Evolutionary conservation across 2,329 filamentous ascomycete species (phyloP).

Genomic region (Diaporthe sp.): DNA sequence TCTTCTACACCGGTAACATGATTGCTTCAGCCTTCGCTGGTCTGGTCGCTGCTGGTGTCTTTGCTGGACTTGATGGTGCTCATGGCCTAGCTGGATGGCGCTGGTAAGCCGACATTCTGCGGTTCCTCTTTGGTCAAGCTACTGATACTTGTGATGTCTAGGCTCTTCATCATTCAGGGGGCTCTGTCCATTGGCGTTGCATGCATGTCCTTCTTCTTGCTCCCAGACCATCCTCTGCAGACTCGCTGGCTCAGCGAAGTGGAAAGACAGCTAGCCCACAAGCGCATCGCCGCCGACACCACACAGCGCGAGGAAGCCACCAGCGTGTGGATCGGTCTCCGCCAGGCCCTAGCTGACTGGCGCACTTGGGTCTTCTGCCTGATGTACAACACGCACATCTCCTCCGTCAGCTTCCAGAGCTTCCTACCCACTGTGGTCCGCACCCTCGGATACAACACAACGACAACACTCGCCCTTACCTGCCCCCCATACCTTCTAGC

Average conservation of each 20-base stretch:
- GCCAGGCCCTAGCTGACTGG: constrained; percentile 8
- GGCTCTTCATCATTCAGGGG: constrained; percentile 48
- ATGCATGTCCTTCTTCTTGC: constrained; percentile 50
- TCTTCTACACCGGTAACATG: constrained; percentile 72
- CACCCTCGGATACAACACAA: constrained; percentile 58
- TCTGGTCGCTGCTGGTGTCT: constrained; percentile 73
- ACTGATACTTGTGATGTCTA: background rate
- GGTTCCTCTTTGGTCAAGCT: background rate
- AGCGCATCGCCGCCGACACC: constrained; percentile 24
- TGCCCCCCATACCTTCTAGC: constrained; percentile 61
- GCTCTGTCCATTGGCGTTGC: constrained; percentile 49
- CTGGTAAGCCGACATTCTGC: constrained; percentile 46
- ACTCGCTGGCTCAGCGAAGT: constrained; percentile 57
- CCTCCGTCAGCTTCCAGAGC: constrained; percentile 48
- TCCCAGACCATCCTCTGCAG: constrained; percentile 53
- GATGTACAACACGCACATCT: constrained; percentile 34
- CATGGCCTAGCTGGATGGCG: constrained; percentile 56
- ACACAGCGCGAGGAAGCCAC: constrained; percentile 17
- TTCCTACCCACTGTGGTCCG: constrained; percentile 55
- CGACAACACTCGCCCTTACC: constrained; percentile 62
- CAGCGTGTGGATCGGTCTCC: constrained; percentile 11
- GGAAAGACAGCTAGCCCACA: constrained; percentile 56
- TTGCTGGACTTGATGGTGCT: constrained; percentile 63
- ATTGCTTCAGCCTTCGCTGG: constrained; percentile 79
- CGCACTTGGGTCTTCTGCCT: constrained; percentile 32